Percentiles rank a stretch among this genome's conserved stretches.
These are phyloP conservation scores for Hyphopichia buzzinii DNA, from an alignment of 1,139 yeast genomes.

Conservation along the genomic window DNA sequence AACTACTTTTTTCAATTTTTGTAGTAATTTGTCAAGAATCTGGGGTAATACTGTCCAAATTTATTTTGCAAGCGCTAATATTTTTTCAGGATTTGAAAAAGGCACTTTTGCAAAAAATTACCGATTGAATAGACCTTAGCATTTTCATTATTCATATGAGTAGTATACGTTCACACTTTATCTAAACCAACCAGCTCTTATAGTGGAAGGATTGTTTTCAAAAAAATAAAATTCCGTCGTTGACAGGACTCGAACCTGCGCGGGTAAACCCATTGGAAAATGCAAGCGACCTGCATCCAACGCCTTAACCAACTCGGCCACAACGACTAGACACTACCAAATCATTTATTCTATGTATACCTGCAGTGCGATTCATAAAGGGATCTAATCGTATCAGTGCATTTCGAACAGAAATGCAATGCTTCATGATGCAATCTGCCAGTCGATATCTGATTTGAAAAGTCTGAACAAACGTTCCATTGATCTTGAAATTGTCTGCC, in stretches of 20 bases:
- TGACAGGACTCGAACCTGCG: conserved; percentile 92
- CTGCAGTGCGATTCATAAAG: not conserved
- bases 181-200: no score
- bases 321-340: conserved; percentile 42
- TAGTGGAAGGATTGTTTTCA: no score
- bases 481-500: no score
- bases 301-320: conserved; percentile 72
- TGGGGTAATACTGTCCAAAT: not conserved
- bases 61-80: not conserved
- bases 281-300: conserved; percentile 40
- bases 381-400: no score
- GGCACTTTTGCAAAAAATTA: no score
- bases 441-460: no score
- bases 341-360: not conserved
- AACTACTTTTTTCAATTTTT: not conserved
- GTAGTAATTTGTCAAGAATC: not conserved
- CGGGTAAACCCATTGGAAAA: conserved; percentile 67
- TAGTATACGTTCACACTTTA: no score
- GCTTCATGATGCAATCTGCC: no score
- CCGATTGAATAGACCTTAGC: no score
- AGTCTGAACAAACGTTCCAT: no score
- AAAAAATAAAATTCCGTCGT: conserved; percentile 58
- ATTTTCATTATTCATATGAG: no score
- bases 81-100: not conserved
- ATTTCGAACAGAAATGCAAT: no score